Evolutionary conservation across 768 basidiomycete genomes (phyloP), one percentile per base, ranked within the genome.

Genomic region (Polyporus arcularius): DNA sequence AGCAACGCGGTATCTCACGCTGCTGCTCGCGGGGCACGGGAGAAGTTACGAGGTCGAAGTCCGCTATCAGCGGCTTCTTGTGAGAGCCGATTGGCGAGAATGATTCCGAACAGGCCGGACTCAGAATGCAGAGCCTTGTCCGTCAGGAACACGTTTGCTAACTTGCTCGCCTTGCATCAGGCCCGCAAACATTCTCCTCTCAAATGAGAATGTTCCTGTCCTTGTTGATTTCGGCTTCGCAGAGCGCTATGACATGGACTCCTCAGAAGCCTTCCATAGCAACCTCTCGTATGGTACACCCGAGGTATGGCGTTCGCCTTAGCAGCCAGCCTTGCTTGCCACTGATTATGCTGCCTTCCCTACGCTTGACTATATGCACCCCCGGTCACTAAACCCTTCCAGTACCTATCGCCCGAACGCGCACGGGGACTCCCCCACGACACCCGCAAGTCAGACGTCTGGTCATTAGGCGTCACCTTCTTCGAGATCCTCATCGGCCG

Each of bases 161-260:
- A 35, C 35, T 35, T 11, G 35, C 35, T 35, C 11, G 35, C 35
- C 32, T 35, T 11, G 35, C 35, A 7, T 9, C 64, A 96, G 93
- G 68, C 94, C 94, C 1, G 92, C 94, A 15, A 99, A 99, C 70
- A 94, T 99, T 66, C 82, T 99, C 2, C 79, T 99, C 48, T 90
- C 91, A 0, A 74, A 77, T 56, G 81, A 87, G 64, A 88, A 88
- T 67, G 77, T 94, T 1, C 93, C 94, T 0, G 90, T 97, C 3
- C 83, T 98, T 4, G 90, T 97, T 40, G 97, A 98, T 74, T 99
- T 97, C 68, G 96, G 97, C 1, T 99, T 98, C 67, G 94, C 96
- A 2, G 92, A 96, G 69, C 85, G 85, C 65, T 95, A 95, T 70
- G 88, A 92, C 64, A 68, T 82, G 45, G 72, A 76, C 1, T 84